A percentile compares a stretch with the other conserved stretches of the same genome.
Evolutionary conservation across 441 rosid genomes (phyloP).

Genomic region (Kokia cookei): DNA sequence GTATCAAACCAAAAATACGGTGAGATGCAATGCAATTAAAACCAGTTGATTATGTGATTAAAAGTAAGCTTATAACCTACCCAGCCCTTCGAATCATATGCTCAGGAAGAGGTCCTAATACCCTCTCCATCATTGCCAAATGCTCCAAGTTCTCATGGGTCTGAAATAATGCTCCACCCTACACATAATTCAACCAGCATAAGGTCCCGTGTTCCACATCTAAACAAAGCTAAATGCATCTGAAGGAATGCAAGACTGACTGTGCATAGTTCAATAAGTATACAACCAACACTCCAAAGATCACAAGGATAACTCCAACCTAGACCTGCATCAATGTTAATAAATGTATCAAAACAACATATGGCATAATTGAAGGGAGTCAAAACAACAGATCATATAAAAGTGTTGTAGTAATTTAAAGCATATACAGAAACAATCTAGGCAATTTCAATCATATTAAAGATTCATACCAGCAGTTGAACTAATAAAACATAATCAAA

Average conservation of each 20-base stretch:
- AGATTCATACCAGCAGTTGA: too few species aligned
- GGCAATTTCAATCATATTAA: too few species aligned
- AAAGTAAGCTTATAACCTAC: slow-evolving; percentile 23
- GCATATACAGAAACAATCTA: background rate
- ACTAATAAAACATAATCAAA: too few species aligned
- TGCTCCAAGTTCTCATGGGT: slow-evolving; percentile 84
- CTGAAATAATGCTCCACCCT: slow-evolving; percentile 82
- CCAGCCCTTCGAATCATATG: slow-evolving; percentile 60
- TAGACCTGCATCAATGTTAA: slow-evolving; percentile 44
- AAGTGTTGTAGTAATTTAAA: background rate
- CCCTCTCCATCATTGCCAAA: slow-evolving; percentile 94
- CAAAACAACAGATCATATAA: background rate
- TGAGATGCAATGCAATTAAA: background rate
- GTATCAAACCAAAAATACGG: slow-evolving; percentile 8
- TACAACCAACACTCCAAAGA: slow-evolving; percentile 84
- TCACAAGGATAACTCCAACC: slow-evolving; percentile 92
- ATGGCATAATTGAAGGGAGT: background rate
- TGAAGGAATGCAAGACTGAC: slow-evolving; percentile 28
- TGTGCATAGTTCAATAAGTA: slow-evolving; percentile 67
- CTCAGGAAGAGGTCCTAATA: slow-evolving; percentile 70
- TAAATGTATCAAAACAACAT: background rate
- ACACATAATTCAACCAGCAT: slow-evolving; percentile 9
- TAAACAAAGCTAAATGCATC: background rate
- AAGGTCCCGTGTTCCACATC: background rate
- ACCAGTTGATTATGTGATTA: background rate